These are phyloP conservation scores for Eimeria necatrix DNA, from an alignment of 169 alveolate species.

Conservation along the genomic window DNA sequence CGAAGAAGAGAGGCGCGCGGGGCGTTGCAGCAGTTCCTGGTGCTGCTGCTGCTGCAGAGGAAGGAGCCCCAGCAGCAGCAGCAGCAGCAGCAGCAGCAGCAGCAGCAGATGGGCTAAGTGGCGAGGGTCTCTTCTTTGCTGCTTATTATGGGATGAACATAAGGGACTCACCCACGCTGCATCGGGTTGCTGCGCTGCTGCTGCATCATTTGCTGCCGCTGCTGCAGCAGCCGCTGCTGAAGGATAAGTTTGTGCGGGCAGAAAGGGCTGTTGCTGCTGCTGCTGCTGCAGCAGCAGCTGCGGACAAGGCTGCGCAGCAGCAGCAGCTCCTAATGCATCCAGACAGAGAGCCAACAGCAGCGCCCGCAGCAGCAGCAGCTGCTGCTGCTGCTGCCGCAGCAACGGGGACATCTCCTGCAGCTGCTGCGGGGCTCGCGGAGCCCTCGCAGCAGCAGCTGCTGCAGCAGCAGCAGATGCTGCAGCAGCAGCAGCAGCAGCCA, in stretches of 20 bases:
- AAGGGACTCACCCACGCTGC: not conserved
- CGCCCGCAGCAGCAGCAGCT: not conserved
- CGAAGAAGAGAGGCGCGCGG: not conserved
- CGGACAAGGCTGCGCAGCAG: not conserved
- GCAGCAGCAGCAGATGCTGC: not conserved
- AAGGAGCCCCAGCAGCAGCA: not conserved
- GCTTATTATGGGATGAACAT: not conserved
- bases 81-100: not conserved
- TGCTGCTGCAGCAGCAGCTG: slow-evolving; percentile 23
- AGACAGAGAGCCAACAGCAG: not conserved
- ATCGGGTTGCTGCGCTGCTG: slow-evolving; percentile 30
- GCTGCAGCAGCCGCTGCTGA: slow-evolving; percentile 4
- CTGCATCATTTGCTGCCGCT: slow-evolving; percentile 30
- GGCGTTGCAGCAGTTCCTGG: not conserved
- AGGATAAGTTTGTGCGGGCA: not conserved
- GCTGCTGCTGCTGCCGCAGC: not conserved
- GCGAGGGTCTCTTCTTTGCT: not conserved
- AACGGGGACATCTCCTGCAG: not conserved
- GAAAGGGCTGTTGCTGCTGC: slow-evolving; percentile 32
- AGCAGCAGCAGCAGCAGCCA: not conserved
- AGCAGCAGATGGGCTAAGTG: slow-evolving; percentile 26
- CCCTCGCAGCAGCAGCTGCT: not conserved
- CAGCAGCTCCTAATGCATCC: not conserved
- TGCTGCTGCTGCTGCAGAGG: slow-evolving; percentile 40
- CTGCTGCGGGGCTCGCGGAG: not conserved